These are phyloP conservation scores for Dendrocalamus latiflorus DNA, from an alignment of 202 grass and related monocot species.

Conservation along the genomic window DNA sequence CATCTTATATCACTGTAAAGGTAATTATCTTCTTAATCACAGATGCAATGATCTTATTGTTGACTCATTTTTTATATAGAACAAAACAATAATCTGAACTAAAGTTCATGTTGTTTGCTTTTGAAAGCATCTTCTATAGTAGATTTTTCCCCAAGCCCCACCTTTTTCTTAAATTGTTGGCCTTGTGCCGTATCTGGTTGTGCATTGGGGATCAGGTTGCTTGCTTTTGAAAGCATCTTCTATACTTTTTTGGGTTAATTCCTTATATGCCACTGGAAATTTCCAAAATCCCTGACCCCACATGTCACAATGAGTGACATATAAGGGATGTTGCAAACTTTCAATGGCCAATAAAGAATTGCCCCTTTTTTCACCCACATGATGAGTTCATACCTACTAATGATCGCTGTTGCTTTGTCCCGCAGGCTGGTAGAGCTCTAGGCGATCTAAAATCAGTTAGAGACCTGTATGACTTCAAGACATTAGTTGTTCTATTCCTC, in stretches of 20 bases:
- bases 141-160: background rate
- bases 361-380: too few species aligned
- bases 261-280: too few species aligned
- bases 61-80: background rate
- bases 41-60: slow-evolving; percentile 4
- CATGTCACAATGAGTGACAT: too few species aligned
- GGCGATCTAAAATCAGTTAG: slow-evolving; percentile 82
- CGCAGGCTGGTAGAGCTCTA: slow-evolving; percentile 87
- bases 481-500: slow-evolving; percentile 79
- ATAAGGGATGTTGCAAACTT: too few species aligned
- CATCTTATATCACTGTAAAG: slow-evolving; percentile 91
- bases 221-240: background rate
- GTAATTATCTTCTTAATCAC: slow-evolving; percentile 37
- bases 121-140: background rate
- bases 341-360: too few species aligned
- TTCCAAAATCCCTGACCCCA: too few species aligned
- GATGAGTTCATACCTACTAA: slow-evolving; percentile 1
- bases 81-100: background rate
- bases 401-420: background rate
- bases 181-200: background rate
- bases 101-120: background rate
- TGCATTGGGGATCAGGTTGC: background rate
- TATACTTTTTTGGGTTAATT: background rate
- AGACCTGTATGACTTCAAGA: slow-evolving; percentile 92
- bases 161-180: background rate